Base-by-base conservation (phyloP, 495 filamentous ascomycete species). In the Hypoxylon fuscum region DNA sequence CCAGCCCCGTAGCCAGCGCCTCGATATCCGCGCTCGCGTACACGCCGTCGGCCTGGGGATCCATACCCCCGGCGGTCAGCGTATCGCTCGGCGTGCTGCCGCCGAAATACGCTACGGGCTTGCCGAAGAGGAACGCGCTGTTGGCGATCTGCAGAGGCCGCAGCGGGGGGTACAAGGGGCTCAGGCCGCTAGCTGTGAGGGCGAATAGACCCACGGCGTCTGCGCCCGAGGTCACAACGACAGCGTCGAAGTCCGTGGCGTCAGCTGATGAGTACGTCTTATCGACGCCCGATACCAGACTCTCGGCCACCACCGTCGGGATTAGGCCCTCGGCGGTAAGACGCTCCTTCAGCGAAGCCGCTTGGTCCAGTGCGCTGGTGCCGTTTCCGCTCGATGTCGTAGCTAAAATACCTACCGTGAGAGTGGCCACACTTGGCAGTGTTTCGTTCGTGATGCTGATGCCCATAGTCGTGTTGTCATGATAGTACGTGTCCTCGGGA, bases 201-300 rank as follows among this genome's bases (percentile, higher is more conserved):
- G 56, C 64, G 66, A 90, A 87, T 1, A 92, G 55, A 0, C 56
- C 69, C 0, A 58, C 66, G 2, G 55, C 38, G 64, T 85, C 77
- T 0, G 86, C 81, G 0, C 85, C 89, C 5, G 83, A 75, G 0
- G 78, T 81, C 12, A 90, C 75, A 14, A 92, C 73, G 3, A 94
- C 73, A 22, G 84, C 89, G 68, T 93, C 90, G 59, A 91, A 93
- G 20, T 80, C 80, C 0, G 85, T 86, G 0, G 89, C 89, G 62
- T 92, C 88, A 1, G 89, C 81, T 3, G 79, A 81, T 18, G 84
- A 84, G 71, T 93, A 94, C 0, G 90, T 91, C 73, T 85, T 83
- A 62, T 88, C 80, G 29, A 90, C 80, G 8, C 82, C 85, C 7
- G 74, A 56, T 2, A 64, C 71, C 0, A 92, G 74, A 3, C 60